These are phyloP conservation scores for Brassica carinata DNA, from an alignment of 345 rosid genomes.

Conservation along the genomic window DNA sequence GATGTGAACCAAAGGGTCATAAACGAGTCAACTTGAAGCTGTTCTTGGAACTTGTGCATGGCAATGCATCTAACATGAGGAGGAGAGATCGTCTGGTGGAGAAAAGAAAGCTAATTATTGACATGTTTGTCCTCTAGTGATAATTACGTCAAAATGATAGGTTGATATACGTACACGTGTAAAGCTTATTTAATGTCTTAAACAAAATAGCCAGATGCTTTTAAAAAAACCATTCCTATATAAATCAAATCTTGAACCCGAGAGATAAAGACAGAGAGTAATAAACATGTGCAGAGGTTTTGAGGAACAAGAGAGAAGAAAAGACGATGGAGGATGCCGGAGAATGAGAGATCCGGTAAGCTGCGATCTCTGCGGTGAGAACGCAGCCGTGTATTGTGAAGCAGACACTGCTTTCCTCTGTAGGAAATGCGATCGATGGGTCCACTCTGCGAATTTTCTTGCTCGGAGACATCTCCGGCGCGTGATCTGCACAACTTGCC, in stretches of 20 bases:
- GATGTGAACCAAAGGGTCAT: slow-evolving; percentile 9
- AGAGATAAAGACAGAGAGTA: neutral
- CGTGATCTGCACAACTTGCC: slow-evolving; percentile 62
- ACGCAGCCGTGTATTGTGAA: slow-evolving; percentile 65
- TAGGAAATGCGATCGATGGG: slow-evolving; percentile 63
- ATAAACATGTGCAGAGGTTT: slow-evolving; percentile 54
- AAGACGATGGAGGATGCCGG: neutral
- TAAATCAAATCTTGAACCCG: neutral
- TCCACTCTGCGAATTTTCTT: slow-evolving; percentile 77
- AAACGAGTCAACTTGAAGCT: slow-evolving; percentile 12
- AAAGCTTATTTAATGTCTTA: neutral
- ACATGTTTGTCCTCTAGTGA: slow-evolving; percentile 3
- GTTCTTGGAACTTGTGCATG: neutral
- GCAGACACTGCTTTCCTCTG: slow-evolving; percentile 75
- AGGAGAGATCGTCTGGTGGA: slow-evolving; percentile 24
- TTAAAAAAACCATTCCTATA: neutral
- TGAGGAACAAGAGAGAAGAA: slow-evolving; percentile 28
- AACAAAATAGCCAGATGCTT: slow-evolving; percentile 4
- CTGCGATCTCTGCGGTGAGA: slow-evolving; percentile 68
- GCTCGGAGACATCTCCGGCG: slow-evolving; percentile 70
- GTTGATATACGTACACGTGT: slow-evolving; percentile 15
- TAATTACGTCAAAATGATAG: slow-evolving; percentile 1
- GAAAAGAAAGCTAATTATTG: slow-evolving; percentile 1
- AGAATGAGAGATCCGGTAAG: slow-evolving; percentile 19
- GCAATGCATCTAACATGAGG: slow-evolving; percentile 17